A percentile compares a stretch with the other conserved stretches of the same genome.
Conservation (phyloP, 345 rosid genomes). For the Eucalyptus sp. region DNA sequence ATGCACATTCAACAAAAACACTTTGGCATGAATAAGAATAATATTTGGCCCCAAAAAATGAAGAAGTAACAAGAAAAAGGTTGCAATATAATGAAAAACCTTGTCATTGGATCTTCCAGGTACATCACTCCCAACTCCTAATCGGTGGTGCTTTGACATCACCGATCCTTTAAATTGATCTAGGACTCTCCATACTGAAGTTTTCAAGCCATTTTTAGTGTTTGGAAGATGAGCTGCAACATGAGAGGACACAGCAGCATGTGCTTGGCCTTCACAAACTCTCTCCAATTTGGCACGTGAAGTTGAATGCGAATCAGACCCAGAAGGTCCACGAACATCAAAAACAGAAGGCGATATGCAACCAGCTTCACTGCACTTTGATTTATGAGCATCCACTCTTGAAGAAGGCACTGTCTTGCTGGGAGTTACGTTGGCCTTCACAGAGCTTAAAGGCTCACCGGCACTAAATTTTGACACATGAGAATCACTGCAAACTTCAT, state of each 20-base stretch:
- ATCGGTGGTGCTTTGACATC: background rate
- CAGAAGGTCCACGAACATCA: background rate
- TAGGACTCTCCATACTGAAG: constrained; percentile 21
- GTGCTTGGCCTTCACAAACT: background rate
- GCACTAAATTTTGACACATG: background rate
- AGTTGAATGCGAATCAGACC: background rate
- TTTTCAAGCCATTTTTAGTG: constrained; percentile 20
- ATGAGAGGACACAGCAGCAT: background rate
- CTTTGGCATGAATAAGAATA: background rate
- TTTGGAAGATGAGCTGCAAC: background rate
- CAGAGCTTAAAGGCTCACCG: background rate
- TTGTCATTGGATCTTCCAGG: constrained; percentile 19
- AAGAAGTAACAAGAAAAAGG: background rate
- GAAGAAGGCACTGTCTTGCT: background rate
- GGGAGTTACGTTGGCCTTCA: background rate
- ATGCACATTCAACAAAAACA: background rate
- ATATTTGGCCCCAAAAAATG: background rate
- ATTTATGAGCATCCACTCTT: background rate
- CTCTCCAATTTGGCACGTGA: constrained; percentile 1
- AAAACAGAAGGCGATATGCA: background rate
- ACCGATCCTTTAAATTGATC: constrained; percentile 35
- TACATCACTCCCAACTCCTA: background rate
- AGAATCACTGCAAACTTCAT: background rate
- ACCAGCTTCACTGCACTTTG: background rate
- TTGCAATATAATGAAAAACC: constrained; percentile 13